Conservation (phyloP, 2,329 filamentous ascomycete genomes). For the Neoascochyta sp. region DNA sequence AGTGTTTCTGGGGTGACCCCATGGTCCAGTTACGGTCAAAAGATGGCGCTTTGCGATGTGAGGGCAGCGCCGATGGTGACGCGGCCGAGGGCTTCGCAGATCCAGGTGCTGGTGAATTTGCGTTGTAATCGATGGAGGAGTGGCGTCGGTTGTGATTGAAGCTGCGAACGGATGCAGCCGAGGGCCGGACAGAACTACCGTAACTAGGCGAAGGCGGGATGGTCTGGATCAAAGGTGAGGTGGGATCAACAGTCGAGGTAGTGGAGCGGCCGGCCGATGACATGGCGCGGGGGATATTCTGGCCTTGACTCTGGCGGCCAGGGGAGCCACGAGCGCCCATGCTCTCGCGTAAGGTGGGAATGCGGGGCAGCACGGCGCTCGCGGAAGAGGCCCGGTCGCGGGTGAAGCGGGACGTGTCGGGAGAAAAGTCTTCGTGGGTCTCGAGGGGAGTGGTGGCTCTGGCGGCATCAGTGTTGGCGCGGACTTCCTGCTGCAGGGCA, state of each 20-base stretch:
- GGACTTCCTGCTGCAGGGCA: slow-evolving; percentile 81
- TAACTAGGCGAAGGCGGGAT: slow-evolving; percentile 41
- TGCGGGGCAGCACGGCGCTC: slow-evolving; percentile 38
- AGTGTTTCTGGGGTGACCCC: slow-evolving; percentile 37
- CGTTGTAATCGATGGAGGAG: slow-evolving; percentile 75
- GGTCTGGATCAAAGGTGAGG: slow-evolving; percentile 45
- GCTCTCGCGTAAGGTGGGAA: slow-evolving; percentile 36
- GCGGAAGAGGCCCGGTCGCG: slow-evolving; percentile 48
- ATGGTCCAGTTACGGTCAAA: slow-evolving; percentile 60
- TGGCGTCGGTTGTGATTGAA: slow-evolving; percentile 81
- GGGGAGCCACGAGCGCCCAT: slow-evolving; percentile 25
- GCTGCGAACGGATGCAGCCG: slow-evolving; percentile 76
- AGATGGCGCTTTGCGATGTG: slow-evolving; percentile 57
- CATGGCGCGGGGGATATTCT: slow-evolving; percentile 29
- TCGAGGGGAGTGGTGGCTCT: slow-evolving; percentile 37
- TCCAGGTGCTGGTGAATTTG: slow-evolving; percentile 24
- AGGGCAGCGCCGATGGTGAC: slow-evolving; percentile 22
- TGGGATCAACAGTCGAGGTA: slow-evolving; percentile 31
- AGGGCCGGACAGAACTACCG: slow-evolving; percentile 55
- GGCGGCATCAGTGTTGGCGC: slow-evolving; percentile 47
- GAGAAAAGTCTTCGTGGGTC: slow-evolving; percentile 15
- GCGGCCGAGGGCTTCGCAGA: slow-evolving; percentile 20
- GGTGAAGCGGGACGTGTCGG: slow-evolving; percentile 38
- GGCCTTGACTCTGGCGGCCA: slow-evolving; percentile 25
- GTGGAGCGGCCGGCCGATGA: slow-evolving; percentile 31